These are phyloP conservation scores for Saccharomycopsis vini DNA, from an alignment of 805 yeast genomes.

Conservation along the genomic window DNA sequence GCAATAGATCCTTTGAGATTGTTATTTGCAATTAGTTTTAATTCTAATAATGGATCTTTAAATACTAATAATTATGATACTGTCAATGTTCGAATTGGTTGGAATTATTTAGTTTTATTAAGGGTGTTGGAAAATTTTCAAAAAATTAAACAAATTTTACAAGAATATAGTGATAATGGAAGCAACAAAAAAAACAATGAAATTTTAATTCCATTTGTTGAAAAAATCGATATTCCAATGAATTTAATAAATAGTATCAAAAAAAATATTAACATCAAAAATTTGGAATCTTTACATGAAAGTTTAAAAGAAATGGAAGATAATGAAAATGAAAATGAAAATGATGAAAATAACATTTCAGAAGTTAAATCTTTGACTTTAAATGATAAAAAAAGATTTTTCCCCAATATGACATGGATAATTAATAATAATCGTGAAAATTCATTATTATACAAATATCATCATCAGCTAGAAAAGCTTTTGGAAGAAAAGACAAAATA, in stretches of 20 bases:
- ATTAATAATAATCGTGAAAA: constrained; percentile 29
- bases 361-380: too few species aligned
- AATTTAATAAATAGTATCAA: constrained; percentile 36
- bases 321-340: constrained; percentile 14
- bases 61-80: constrained; percentile 27
- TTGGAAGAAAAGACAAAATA: constrained; percentile 22
- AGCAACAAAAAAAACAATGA: constrained; percentile 21
- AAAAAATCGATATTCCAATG: constrained; percentile 31
- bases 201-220: constrained; percentile 18
- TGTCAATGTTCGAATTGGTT: constrained; percentile 28
- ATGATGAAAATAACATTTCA: constrained; percentile 9
- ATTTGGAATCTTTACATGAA: constrained; percentile 19
- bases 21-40: constrained; percentile 32
- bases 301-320: constrained; percentile 19
- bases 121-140: constrained; percentile 45
- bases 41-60: background rate
- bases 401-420: constrained; percentile 26
- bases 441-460: constrained; percentile 26
- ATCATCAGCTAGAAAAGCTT: constrained; percentile 27
- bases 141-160: constrained; percentile 63
- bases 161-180: constrained; percentile 35
- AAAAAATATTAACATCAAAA: constrained; percentile 33
- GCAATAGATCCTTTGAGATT: constrained; percentile 53
- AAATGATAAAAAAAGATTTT: constrained; percentile 6
- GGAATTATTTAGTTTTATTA: constrained; percentile 12